Evolutionary conservation across 371 early-diverging fungal species (phyloP).

Genomic region (Actinomucor elegans): DNA sequence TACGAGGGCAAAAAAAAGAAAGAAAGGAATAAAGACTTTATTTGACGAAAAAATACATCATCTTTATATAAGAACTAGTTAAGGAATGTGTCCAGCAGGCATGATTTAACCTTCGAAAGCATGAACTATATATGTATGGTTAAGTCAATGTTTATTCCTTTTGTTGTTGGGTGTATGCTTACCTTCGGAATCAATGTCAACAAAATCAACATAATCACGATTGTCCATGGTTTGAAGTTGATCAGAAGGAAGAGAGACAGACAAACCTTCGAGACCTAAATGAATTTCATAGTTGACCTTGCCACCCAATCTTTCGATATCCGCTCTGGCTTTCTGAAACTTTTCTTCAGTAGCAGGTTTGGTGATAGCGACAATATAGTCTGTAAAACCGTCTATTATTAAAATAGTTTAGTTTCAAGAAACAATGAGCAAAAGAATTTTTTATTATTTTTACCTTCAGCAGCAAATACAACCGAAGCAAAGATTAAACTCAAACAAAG

Average conservation of each 20-base stretch:
- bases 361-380: slow-evolving; percentile 9
- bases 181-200: slow-evolving; percentile 21
- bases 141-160: too few relatives aligned
- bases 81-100: slow-evolving; percentile 2
- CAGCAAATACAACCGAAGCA: slow-evolving; percentile 1
- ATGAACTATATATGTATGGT: slow-evolving; percentile 8
- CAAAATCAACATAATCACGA: slow-evolving; percentile 22
- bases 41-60: too few relatives aligned
- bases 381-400: slow-evolving; percentile 13
- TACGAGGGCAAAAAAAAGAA: not conserved
- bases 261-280: slow-evolving; percentile 14
- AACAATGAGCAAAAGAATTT: too few relatives aligned
- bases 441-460: slow-evolving; percentile 8
- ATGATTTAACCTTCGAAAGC: slow-evolving; percentile 1
- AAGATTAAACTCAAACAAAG: slow-evolving; percentile 1
- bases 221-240: slow-evolving; percentile 11
- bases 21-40: not conserved
- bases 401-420: not conserved
- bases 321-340: slow-evolving; percentile 16
- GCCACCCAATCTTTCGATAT: slow-evolving; percentile 21
- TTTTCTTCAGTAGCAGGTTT: slow-evolving; percentile 8
- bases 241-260: slow-evolving; percentile 19
- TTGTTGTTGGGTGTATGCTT: not conserved
- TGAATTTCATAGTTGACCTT: slow-evolving; percentile 12
- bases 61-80: not conserved